Evolutionary conservation across 768 basidiomycete species (phyloP).

Genomic region (Grammothele lineata): DNA sequence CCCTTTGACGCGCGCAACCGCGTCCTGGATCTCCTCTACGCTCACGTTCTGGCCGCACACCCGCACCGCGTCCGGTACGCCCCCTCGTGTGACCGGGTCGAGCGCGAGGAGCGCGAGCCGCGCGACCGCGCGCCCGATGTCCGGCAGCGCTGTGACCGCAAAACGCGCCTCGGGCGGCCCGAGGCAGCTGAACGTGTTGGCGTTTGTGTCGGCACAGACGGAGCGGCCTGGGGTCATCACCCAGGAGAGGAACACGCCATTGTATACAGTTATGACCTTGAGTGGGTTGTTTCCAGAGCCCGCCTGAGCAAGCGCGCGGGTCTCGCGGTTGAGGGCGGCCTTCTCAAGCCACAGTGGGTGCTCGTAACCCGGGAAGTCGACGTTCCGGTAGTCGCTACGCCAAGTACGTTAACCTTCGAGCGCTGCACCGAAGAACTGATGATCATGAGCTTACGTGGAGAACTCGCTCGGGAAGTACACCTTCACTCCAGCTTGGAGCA

Average conservation of each 20-base stretch:
- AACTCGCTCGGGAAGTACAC: conserved; percentile 20
- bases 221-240: too few species aligned
- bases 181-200: background rate
- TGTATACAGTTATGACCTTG: conserved; percentile 18
- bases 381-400: conserved; percentile 14
- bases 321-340: conserved; percentile 2
- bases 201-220: too few species aligned
- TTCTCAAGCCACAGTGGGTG: conserved; percentile 10
- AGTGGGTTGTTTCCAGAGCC: background rate
- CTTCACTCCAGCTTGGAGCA: conserved; percentile 13
- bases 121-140: background rate
- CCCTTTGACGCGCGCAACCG: too few species aligned
- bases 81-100: background rate
- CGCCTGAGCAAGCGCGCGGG: conserved; percentile 2
- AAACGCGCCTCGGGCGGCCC: background rate
- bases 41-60: too few species aligned
- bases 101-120: background rate
- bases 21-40: too few species aligned
- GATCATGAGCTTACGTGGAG: conserved; percentile 7
- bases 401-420: background rate
- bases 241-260: conserved; percentile 12
- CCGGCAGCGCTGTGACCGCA: background rate
- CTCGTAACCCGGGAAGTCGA: conserved; percentile 16
- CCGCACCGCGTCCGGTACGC: too few species aligned
- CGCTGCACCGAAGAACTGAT: too few species aligned